Conservation (phyloP, 2,329 filamentous ascomycete species). For the Penicillium brevicompactum region DNA sequence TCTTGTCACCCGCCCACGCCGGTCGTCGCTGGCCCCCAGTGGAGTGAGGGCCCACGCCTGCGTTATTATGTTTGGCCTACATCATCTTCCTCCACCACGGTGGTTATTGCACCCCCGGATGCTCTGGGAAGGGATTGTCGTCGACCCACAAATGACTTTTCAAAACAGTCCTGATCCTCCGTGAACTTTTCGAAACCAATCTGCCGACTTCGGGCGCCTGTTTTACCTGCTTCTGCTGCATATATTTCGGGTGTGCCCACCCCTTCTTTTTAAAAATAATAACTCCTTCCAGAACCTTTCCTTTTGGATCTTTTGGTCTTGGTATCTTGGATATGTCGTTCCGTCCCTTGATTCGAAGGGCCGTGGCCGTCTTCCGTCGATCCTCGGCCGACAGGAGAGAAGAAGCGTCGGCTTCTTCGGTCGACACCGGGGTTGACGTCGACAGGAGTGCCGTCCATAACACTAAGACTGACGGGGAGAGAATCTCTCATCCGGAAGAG, state of each 20-base stretch:
- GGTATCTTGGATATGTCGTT: neutral
- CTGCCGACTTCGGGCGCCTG: slow-evolving; percentile 2
- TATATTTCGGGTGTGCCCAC: neutral
- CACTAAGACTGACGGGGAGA: neutral
- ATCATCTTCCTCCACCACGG: neutral
- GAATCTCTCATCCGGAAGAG: neutral
- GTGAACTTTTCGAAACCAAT: neutral
- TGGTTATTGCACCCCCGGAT: neutral
- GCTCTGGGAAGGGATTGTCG: slow-evolving; percentile 1
- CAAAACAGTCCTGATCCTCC: neutral
- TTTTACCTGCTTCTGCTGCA: neutral
- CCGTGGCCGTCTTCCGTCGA: slow-evolving; percentile 8
- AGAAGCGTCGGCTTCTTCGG: slow-evolving; percentile 2
- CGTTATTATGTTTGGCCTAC: slow-evolving; percentile 3
- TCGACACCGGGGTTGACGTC: neutral
- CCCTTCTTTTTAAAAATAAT: neutral
- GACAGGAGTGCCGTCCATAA: neutral
- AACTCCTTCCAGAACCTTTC: neutral
- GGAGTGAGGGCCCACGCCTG: slow-evolving; percentile 1
- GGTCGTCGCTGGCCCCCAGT: neutral
- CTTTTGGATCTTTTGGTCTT: neutral
- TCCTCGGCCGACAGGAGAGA: neutral
- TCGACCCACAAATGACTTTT: neutral
- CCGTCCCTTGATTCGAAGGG: slow-evolving; percentile 11
- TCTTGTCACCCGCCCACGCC: slow-evolving; percentile 1